Base-by-base conservation (phyloP, 345 rosid genomes). In the Carallia brachiata region DNA sequence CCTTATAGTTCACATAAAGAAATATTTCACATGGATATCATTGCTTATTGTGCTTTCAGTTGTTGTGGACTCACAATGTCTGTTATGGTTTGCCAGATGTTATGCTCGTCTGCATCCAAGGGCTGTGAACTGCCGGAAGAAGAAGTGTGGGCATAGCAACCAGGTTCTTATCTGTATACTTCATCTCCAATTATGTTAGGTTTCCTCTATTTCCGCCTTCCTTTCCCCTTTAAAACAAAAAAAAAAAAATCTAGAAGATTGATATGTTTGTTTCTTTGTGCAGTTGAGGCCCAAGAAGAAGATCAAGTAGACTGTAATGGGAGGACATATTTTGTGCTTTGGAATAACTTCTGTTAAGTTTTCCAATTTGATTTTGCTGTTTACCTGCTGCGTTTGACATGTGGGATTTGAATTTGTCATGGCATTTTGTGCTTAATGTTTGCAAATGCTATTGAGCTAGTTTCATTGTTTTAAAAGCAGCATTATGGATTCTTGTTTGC, bases 261-360 rank as follows among this genome's bases (percentile, higher is more conserved):
- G 2, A 64, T 10, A 1, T n/a, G 15, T 6, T 0, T 30, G 9
- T 27, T 15, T 52, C 50, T 34, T 7, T 0, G 2, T 65, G 74
- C 79, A 76, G 80, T 23, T 78, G 77, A 78, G 81, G 81, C 77
- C 77, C 2, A 78, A 78, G 81, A 78, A 78, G 81, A 78, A 78
- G 77, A 69, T 73, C 71, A 78, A 78, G 74, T 78, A 65, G 36
- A 73, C 57, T 52, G 1, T 19, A 60, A 31, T 23, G 36, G 17
- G 15, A 36, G 59, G 59, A 19, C 30, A 1, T 7, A 4, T 1
- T 7, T 19, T 1, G 36, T 6, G 16, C 23, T 1, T 27, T 9
- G 28, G 6, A 18, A 32, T 9, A 18, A 13, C 34, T 8, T 30
- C 0, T 0, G 37, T 47, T 23, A 64, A 61, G 15, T 64, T 44